These are phyloP conservation scores for Monilinia aucupariae DNA, from an alignment of 2,329 filamentous ascomycete species.

Conservation along the genomic window DNA sequence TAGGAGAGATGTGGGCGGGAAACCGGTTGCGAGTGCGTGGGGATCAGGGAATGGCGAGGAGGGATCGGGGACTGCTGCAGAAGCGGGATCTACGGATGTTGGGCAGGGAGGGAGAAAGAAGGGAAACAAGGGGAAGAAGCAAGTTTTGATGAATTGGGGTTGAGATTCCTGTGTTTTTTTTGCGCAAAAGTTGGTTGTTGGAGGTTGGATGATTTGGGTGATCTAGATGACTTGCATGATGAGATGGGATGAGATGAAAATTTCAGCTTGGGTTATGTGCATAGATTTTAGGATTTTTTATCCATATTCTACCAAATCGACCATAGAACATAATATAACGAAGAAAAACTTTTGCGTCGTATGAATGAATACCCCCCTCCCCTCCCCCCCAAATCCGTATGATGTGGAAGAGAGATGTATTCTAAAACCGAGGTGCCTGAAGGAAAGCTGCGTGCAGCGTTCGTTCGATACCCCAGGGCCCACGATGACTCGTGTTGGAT, in stretches of 20 bases:
- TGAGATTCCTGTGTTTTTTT: background rate
- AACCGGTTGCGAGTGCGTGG: constrained; percentile 26
- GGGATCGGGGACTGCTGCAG: constrained; percentile 17
- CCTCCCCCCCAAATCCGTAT: background rate
- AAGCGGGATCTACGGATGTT: constrained; percentile 20
- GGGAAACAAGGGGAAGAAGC: constrained; percentile 55
- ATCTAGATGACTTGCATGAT: background rate
- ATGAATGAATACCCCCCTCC: no score
- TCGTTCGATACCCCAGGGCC: no score
- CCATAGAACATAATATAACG: background rate
- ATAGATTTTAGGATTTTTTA: background rate
- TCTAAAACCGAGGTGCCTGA: no score
- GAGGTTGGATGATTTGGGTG: background rate
- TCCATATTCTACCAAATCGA: background rate
- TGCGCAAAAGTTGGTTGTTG: no score
- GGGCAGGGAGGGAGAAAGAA: constrained; percentile 45
- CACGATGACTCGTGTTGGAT: no score
- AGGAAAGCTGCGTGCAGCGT: no score
- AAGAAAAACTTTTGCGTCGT: no score
- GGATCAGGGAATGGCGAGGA: constrained; percentile 28
- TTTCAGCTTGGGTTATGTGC: no score
- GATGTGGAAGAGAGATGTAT: background rate
- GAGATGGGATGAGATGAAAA: background rate
- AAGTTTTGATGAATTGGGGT: constrained; percentile 43
- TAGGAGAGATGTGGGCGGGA: constrained; percentile 44